phyloP scores from a whole-genome alignment of 2,329 filamentous ascomycete species.

The Pseudopyrenochaeta lycopersici region DNA sequence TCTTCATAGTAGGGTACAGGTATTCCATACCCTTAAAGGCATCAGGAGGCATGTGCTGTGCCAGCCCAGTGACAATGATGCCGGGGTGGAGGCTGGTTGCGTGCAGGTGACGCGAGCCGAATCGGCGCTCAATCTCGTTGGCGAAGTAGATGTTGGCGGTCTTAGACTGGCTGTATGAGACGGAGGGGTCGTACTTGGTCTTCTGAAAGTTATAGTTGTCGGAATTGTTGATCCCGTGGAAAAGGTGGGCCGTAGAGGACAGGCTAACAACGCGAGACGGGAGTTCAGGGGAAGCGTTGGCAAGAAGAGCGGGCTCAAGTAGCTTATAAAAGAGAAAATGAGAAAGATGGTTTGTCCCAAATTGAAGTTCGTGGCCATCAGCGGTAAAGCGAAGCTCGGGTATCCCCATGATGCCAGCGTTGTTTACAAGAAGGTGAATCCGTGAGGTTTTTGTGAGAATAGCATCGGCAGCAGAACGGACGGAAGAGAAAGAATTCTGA shows the following conservation, averaged over 20 bases:
- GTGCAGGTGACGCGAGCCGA: neutral
- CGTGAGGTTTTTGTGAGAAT: constrained; percentile 14
- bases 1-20: neutral
- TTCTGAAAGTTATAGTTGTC: constrained; percentile 20
- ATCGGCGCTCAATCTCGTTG: constrained; percentile 51
- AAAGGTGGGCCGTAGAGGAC: constrained; percentile 46
- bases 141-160: constrained; percentile 62
- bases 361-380: constrained; percentile 45
- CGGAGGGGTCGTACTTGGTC: constrained; percentile 37
- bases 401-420: constrained; percentile 41
- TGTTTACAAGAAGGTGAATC: constrained; percentile 28
- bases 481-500: constrained; percentile 3
- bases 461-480: constrained; percentile 14
- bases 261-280: constrained; percentile 52
- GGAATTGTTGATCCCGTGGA: constrained; percentile 48
- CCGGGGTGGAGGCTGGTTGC: constrained; percentile 16
- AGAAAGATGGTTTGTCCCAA: constrained; percentile 57
- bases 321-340: constrained; percentile 54
- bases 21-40: too few species aligned
- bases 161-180: constrained; percentile 61
- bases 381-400: constrained; percentile 21
- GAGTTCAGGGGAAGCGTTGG: constrained; percentile 21
- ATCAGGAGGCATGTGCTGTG: neutral
- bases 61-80: constrained; percentile 8
- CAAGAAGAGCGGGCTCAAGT: constrained; percentile 51